Conservation (phyloP, 164 flowering plant genomes). For the Liquidambar formosana region DNA sequence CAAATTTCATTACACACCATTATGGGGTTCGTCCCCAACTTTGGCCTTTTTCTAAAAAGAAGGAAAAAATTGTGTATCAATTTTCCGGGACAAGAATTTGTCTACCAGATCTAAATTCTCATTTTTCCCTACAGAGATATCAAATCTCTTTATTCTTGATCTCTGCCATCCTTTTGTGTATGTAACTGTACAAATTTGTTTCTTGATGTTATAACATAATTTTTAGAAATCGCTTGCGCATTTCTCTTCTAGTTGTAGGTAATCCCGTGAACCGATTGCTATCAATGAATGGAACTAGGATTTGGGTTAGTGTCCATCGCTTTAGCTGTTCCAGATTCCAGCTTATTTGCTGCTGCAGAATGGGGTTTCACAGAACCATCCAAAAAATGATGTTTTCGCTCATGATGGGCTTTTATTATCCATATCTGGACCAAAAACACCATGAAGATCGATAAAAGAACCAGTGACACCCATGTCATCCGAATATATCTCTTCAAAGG, state of each 20-base stretch:
- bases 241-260: neutral
- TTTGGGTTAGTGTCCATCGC: neutral
- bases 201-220: neutral
- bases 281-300: neutral
- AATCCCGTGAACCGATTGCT: neutral
- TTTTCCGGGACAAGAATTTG: neutral
- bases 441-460: slow-evolving; percentile 51
- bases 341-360: slow-evolving; percentile 11
- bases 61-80: neutral
- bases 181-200: neutral
- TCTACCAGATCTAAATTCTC: no score
- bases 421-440: slow-evolving; percentile 53
- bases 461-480: slow-evolving; percentile 60
- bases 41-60: neutral
- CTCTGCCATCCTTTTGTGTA: neutral
- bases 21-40: neutral
- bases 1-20: neutral
- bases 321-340: slow-evolving; percentile 20
- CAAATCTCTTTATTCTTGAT: no score
- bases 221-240: neutral
- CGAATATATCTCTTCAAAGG: slow-evolving; percentile 57
- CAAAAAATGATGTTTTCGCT: slow-evolving; percentile 28
- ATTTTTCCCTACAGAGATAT: neutral
- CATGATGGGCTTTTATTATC: slow-evolving; percentile 39
- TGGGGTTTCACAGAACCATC: slow-evolving; percentile 55